These are phyloP conservation scores for Aspergillus eucalypticola DNA, from an alignment of 2,329 filamentous ascomycete species.

Conservation along the genomic window DNA sequence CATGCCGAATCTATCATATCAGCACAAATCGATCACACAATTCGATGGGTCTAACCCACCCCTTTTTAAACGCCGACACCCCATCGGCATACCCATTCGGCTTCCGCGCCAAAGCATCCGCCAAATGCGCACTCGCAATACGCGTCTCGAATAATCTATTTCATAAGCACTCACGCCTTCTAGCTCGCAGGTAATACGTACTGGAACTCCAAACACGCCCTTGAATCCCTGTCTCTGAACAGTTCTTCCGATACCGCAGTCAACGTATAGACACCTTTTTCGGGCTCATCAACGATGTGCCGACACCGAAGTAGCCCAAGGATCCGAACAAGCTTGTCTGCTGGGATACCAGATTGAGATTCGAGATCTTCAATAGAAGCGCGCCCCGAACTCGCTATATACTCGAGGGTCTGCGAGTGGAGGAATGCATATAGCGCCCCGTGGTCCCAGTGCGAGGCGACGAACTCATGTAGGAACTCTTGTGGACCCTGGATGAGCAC, in stretches of 20 bases:
- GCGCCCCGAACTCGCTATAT: neutral
- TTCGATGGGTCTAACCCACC: neutral
- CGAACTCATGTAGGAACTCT: neutral
- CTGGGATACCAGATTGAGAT: neutral
- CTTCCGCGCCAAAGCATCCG: neutral
- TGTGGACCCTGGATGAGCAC: neutral
- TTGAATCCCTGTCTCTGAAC: neutral
- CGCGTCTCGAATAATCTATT: neutral
- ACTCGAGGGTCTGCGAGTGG: neutral
- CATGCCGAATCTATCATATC: neutral
- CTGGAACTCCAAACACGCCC: conserved; percentile 1
- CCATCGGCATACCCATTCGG: neutral
- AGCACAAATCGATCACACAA: neutral
- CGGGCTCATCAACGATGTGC: neutral
- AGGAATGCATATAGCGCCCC: neutral
- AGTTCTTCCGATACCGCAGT: neutral
- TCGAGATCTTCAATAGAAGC: neutral
- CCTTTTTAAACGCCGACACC: neutral
- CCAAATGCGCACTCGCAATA: neutral
- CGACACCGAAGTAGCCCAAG: conserved; percentile 3
- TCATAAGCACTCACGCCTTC: neutral
- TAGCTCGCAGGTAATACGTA: neutral
- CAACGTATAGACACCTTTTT: neutral
- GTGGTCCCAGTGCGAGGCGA: conserved; percentile 1
- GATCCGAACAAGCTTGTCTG: neutral